These are phyloP conservation scores for Candida parachauliodes DNA, from an alignment of 805 yeast genomes.

Conservation along the genomic window DNA sequence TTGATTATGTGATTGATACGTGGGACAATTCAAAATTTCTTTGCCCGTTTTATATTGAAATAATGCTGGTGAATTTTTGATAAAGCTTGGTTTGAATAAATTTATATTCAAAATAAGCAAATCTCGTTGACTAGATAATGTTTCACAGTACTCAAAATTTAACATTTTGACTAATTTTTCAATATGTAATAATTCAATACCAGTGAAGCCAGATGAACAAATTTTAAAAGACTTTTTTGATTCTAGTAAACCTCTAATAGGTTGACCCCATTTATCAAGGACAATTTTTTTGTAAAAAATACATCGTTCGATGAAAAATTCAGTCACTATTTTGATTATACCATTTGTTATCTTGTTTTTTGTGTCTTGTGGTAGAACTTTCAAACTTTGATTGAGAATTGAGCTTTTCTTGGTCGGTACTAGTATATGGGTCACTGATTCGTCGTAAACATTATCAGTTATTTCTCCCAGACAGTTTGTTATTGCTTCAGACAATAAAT, in stretches of 20 bases:
- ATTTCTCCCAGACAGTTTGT: constrained; percentile 43
- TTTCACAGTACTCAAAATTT: constrained; percentile 48
- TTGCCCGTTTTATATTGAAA: constrained; percentile 30
- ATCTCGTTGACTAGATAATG: constrained; percentile 50
- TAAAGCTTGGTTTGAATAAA: constrained; percentile 37
- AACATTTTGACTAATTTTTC: constrained; percentile 56
- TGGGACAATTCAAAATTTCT: constrained; percentile 34
- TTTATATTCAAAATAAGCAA: constrained; percentile 53
- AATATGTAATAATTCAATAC: constrained; percentile 70
- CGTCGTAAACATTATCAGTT: constrained; percentile 14
- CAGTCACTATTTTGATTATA: constrained; percentile 49
- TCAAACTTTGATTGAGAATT: constrained; percentile 22
- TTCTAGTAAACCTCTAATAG: constrained; percentile 35
- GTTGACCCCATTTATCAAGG: constrained; percentile 63
- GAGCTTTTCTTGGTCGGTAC: constrained; percentile 29
- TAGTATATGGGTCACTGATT: constrained; percentile 28
- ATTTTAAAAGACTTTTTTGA: constrained; percentile 29
- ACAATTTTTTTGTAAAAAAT: constrained; percentile 50
- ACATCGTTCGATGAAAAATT: constrained; percentile 78
- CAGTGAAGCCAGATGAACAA: constrained; percentile 71
- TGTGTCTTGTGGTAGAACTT: constrained; percentile 20
- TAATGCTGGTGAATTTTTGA: constrained; percentile 38
- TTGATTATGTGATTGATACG: constrained; percentile 16
- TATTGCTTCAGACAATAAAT: constrained; percentile 40
- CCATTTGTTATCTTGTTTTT: constrained; percentile 20